These are phyloP conservation scores for Annulohypoxylon moriforme DNA, from an alignment of 495 filamentous ascomycete genomes.

Conservation along the genomic window DNA sequence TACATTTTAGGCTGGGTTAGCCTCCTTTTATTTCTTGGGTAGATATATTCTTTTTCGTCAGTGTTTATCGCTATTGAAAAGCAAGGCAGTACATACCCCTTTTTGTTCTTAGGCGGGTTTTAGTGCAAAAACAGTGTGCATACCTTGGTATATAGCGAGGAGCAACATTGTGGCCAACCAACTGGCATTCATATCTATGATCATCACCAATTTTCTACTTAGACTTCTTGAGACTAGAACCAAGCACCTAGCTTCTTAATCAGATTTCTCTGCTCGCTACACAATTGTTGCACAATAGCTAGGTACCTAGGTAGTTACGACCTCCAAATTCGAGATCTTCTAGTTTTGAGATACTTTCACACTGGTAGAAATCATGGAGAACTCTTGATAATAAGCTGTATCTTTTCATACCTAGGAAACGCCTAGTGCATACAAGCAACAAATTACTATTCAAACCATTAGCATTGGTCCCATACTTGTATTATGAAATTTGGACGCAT, in stretches of 20 bases:
- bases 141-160: too few species aligned
- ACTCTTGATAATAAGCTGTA: too few species aligned
- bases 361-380: background rate
- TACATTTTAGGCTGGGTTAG: background rate
- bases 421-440: too few species aligned
- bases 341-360: background rate
- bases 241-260: background rate
- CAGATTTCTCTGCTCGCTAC: background rate
- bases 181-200: background rate
- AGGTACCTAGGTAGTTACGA: too few species aligned
- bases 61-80: slow-evolving; percentile 12
- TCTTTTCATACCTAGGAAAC: too few species aligned
- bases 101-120: too few species aligned
- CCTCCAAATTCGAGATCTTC: background rate
- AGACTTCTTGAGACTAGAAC: too few species aligned
- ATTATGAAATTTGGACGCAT: background rate
- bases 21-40: background rate
- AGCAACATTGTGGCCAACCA: slow-evolving; percentile 3
- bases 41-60: background rate
- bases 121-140: too few species aligned
- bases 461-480: background rate
- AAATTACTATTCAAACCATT: too few species aligned
- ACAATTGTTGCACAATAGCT: background rate
- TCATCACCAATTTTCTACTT: too few species aligned
- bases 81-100: slow-evolving; percentile 42